Evolutionary conservation across 2,329 filamentous ascomycete species (phyloP).

Genomic region (Fusarium graminum): DNA sequence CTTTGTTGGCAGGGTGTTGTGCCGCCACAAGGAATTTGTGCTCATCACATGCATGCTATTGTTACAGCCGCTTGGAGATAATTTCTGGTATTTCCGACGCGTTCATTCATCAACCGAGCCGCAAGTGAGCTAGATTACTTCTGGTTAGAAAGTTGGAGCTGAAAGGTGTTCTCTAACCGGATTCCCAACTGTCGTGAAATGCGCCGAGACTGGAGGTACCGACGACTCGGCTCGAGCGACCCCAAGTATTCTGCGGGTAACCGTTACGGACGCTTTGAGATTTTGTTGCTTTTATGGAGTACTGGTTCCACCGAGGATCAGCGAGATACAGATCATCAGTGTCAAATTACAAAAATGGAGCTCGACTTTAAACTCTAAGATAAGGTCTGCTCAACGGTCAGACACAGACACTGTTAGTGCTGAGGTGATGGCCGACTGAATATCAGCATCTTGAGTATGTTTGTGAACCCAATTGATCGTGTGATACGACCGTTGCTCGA

Average conservation of each 20-base stretch:
- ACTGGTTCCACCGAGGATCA: too few relatives aligned
- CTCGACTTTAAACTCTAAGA: neutral
- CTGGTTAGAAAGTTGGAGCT: neutral
- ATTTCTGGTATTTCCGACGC: neutral
- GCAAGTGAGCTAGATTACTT: constrained; percentile 2
- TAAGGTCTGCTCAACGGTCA: neutral
- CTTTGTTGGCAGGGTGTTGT: too few relatives aligned
- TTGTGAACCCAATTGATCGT: neutral
- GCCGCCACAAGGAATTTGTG: too few relatives aligned
- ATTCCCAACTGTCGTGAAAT: constrained; percentile 1
- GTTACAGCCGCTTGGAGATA: neutral
- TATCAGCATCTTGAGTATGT: neutral
- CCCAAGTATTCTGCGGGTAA: neutral
- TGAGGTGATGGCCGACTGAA: neutral
- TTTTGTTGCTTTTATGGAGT: too few relatives aligned
- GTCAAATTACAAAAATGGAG: neutral
- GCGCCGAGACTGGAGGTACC: neutral
- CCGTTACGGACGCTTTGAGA: neutral
- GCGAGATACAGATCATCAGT: neutral
- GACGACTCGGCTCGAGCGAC: neutral
- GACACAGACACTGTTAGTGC: neutral
- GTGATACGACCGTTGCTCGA: neutral
- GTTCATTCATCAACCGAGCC: neutral
- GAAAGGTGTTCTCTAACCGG: neutral
- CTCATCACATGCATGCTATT: neutral